Evolutionary conservation across 2,329 filamentous ascomycete genomes (phyloP), one percentile per base, ranked within the genome.

Genomic region (Phialophora verrucosa): DNA sequence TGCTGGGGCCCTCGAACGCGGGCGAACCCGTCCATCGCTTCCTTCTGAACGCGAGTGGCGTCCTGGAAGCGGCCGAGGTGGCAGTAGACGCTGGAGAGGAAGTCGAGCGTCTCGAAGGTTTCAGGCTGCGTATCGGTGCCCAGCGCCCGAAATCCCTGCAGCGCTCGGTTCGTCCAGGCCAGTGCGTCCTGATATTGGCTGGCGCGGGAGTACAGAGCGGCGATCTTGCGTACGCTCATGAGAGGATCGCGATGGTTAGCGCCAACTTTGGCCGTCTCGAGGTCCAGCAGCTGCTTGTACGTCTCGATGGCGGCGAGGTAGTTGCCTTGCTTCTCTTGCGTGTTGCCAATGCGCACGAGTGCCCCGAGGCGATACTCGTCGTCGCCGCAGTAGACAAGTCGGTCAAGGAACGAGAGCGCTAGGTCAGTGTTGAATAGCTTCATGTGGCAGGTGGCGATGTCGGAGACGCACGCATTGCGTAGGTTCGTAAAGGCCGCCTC

Each of bases 1-100:
- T 42, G 35, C 14, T 17, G 14, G 17, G 35, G 35, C 14, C 35
- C 35, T 4, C 35, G 35, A 42, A 42, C 35, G 14, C 35, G 14
- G 35, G 35, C 35, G 14, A 42, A 42, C 14, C 35, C 49, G 11
- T 51, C 49, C 20, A 51, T 29, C 14, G 49, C 49, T 27, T 51
- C n/a, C 20, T 51, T 51, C 27, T 51, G 49, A 4, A 51, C 49
- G 3, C 27, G 11, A 23, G n/a, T 51, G 20, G 49, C 49, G 20
- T 51, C 49, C 23, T 51, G 49, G 49, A 51, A 51, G 27, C 49
- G 49, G 17, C 49, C 49, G 27, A 51, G 49, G 49, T 23, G 49
- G 49, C 20, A 29, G 49, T 51, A 51, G 20, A 51, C 49, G 27
- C 49, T 14, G 27, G 49, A 51, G 20, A 51, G 49, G n/a, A 23